Evolutionary conservation across 2,329 filamentous ascomycete species (phyloP).

Genomic region (Pestalotiopsis sp.): DNA sequence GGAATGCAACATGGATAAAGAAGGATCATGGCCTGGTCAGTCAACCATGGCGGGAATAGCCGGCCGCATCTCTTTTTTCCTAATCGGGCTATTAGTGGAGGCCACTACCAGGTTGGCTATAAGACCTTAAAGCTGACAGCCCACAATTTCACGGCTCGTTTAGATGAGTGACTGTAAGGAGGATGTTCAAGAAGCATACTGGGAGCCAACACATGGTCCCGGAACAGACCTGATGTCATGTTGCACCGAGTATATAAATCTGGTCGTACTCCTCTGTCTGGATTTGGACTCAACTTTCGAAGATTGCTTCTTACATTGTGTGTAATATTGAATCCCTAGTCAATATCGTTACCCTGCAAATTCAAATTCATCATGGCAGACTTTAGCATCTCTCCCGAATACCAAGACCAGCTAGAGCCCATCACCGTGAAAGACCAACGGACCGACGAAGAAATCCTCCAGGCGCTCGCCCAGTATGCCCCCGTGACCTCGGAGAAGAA

Average conservation of each 20-base stretch:
- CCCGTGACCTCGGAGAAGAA: constrained; percentile 42
- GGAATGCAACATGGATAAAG: no score
- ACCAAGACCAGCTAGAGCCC: constrained; percentile 20
- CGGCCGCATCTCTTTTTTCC: background rate
- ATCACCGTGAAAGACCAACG: constrained; percentile 16
- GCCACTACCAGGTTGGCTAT: background rate
- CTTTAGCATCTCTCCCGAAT: constrained; percentile 19
- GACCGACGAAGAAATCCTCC: constrained; percentile 24
- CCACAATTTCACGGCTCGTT: constrained; percentile 22
- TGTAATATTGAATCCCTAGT: background rate
- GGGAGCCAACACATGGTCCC: background rate
- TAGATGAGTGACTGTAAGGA: no score
- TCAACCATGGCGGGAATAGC: background rate
- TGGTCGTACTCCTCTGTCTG: no score
- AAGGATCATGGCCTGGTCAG: no score
- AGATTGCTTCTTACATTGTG: background rate
- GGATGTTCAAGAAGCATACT: constrained; percentile 26
- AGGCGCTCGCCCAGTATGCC: constrained; percentile 12
- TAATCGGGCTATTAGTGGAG: constrained; percentile 3
- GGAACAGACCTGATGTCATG: no score
- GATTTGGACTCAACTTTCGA: no score
- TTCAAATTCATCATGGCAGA: background rate
- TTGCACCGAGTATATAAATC: no score
- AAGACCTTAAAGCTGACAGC: constrained; percentile 1
- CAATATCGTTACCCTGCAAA: background rate